These are phyloP conservation scores for Hypoxylon rubiginosum DNA, from an alignment of 2,329 filamentous ascomycete species.

Conservation along the genomic window DNA sequence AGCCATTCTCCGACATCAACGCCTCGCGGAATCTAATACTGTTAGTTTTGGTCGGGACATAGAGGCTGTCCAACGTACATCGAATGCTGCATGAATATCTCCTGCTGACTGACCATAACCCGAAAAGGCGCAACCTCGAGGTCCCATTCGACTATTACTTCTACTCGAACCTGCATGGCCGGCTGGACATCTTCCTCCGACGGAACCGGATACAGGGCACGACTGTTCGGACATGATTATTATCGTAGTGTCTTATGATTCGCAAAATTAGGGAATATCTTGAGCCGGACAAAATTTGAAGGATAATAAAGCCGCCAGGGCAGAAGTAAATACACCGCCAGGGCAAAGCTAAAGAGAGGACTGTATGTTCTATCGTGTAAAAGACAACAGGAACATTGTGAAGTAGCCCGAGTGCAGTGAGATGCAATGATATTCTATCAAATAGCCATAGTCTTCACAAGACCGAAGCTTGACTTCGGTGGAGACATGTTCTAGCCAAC, in stretches of 20 bases:
- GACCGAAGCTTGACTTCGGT: conserved; percentile 23
- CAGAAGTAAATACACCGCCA: conserved; percentile 39
- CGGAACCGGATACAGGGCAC: conserved; percentile 39
- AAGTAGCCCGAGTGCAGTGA: conserved; percentile 15
- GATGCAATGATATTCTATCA: conserved; percentile 16
- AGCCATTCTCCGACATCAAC: conserved; percentile 62
- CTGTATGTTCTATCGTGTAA: conserved; percentile 7
- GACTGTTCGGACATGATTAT: conserved; percentile 41
- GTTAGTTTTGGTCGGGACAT: conserved; percentile 21
- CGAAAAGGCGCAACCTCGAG: conserved; percentile 55
- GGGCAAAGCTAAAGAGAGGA: conserved; percentile 27
- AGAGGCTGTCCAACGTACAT: conserved; percentile 32
- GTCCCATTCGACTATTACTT: conserved; percentile 51
- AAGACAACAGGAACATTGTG: conserved; percentile 6
- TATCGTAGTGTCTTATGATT: conserved; percentile 22
- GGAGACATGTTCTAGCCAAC: conserved; percentile 20
- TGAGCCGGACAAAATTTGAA: conserved; percentile 20
- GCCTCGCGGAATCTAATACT: conserved; percentile 58
- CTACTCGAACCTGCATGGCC: conserved; percentile 45
- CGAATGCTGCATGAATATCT: conserved; percentile 53
- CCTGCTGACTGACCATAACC: conserved; percentile 52
- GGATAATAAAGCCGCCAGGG: conserved; percentile 36
- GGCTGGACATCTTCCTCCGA: conserved; percentile 44
- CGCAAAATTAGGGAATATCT: conserved; percentile 19
- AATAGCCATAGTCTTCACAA: conserved; percentile 19